Percentiles rank a stretch among this genome's conserved stretches.
Conservation (phyloP, 179 eudicot genomes). For the Drosera spatulata region DNA sequence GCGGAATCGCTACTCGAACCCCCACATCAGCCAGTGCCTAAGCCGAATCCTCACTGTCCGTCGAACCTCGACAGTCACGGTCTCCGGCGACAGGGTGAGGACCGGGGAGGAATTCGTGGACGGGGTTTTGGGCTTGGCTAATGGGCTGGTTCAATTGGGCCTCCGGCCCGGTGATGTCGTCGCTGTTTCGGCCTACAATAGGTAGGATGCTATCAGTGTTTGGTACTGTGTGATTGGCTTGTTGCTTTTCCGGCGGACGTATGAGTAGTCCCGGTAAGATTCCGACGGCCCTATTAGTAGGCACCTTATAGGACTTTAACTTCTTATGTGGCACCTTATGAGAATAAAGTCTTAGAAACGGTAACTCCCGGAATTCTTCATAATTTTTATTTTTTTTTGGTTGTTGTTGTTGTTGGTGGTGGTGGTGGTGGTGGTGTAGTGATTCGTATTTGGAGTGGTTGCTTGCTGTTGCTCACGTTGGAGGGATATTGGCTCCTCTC, state of each 20-base stretch:
- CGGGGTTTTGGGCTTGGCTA: conserved; percentile 38
- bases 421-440: no score
- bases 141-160: conserved; percentile 41
- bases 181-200: conserved; percentile 72
- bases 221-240: background rate
- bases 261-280: no score
- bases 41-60: conserved; percentile 44
- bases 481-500: conserved; percentile 83
- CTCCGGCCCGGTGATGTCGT: conserved; percentile 49
- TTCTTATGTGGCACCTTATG: no score
- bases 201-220: conserved; percentile 21
- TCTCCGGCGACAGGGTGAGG: conserved; percentile 24
- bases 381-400: background rate
- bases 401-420: no score
- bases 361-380: no score
- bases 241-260: background rate
- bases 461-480: conserved; percentile 73
- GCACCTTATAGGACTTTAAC: no score
- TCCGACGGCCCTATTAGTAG: no score
- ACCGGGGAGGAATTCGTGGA: conserved; percentile 59
- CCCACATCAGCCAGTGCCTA: conserved; percentile 83
- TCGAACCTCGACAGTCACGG: conserved; percentile 34
- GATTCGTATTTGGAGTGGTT: conserved; percentile 84
- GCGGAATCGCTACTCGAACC: conserved; percentile 13
- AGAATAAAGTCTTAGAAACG: no score